Conservation (phyloP, 139 green algal species). For the Micromonas commoda region DNA sequence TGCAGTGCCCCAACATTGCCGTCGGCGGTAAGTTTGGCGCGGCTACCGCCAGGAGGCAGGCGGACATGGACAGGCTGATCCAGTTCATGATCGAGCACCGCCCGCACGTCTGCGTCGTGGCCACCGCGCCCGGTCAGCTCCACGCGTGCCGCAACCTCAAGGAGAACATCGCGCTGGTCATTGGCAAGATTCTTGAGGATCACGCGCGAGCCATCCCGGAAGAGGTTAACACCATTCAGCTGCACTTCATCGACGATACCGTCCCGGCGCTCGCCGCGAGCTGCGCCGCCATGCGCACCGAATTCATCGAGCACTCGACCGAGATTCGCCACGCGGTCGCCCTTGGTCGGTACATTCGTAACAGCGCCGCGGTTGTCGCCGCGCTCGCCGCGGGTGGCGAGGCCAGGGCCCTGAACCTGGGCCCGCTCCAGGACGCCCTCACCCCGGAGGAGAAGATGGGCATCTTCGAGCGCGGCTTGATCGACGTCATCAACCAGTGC, state of each 20-base stretch:
- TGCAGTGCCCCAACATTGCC: constrained; percentile 7
- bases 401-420: neutral
- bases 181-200: constrained; percentile 5
- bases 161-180: neutral
- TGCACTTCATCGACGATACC: constrained; percentile 10
- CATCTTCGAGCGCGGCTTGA: neutral
- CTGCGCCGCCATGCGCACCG: neutral
- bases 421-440: neutral
- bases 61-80: neutral
- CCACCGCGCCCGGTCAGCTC: neutral
- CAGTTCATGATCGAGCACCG: constrained; percentile 18
- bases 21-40: neutral
- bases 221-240: constrained; percentile 6
- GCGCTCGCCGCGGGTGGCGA: neutral
- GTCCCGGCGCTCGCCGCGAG: neutral
- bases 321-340: neutral
- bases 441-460: neutral
- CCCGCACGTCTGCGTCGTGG: constrained; percentile 8
- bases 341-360: neutral
- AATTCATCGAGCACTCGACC: neutral
- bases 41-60: neutral
- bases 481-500: constrained; percentile 9
- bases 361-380: constrained; percentile 5
- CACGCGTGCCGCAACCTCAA: no score
- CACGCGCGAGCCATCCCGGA: constrained; percentile 5